Percentiles rank a stretch among this genome's conserved stretches.
Evolutionary conservation across 345 rosid genomes (phyloP).

Genomic region (Boechera retrofracta): DNA sequence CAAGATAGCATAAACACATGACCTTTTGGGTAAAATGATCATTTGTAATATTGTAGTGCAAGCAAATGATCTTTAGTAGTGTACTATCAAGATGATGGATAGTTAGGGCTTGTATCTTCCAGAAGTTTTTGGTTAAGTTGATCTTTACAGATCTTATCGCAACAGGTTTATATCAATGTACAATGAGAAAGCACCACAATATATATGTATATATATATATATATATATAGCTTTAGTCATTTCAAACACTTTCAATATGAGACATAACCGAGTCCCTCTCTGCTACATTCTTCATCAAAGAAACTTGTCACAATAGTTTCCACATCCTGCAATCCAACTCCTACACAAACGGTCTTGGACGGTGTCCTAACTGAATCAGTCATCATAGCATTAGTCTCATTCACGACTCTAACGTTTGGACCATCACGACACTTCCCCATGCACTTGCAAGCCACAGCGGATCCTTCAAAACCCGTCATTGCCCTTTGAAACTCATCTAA

Average conservation of each 20-base stretch:
- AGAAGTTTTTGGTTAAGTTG: not conserved
- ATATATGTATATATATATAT: conserved; percentile 5
- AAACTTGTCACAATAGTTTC: conserved; percentile 57
- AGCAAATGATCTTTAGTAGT: conserved; percentile 10
- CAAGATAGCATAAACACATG: not conserved
- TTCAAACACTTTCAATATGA: conserved; percentile 11
- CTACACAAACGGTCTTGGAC: conserved; percentile 58
- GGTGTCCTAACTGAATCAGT: conserved; percentile 47
- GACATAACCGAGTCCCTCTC: conserved; percentile 35
- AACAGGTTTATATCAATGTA: conserved; percentile 8
- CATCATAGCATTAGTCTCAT: conserved; percentile 28
- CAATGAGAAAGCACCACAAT: conserved; percentile 8
- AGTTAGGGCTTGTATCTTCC: not conserved
- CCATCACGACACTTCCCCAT: conserved; percentile 80
- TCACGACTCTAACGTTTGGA: conserved; percentile 62
- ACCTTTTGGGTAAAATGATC: not conserved
- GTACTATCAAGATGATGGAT: not conserved
- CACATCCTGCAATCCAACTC: conserved; percentile 75
- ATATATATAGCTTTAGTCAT: not conserved
- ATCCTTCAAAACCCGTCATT: conserved; percentile 53
- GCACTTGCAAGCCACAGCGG: conserved; percentile 71
- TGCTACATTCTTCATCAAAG: conserved; percentile 36
- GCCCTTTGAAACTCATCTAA: conserved; percentile 63
- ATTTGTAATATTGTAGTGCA: conserved; percentile 14
- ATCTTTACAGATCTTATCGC: not conserved